Base-by-base conservation (phyloP, 176 grass and related monocot species). In the Oryza brachyantha region DNA sequence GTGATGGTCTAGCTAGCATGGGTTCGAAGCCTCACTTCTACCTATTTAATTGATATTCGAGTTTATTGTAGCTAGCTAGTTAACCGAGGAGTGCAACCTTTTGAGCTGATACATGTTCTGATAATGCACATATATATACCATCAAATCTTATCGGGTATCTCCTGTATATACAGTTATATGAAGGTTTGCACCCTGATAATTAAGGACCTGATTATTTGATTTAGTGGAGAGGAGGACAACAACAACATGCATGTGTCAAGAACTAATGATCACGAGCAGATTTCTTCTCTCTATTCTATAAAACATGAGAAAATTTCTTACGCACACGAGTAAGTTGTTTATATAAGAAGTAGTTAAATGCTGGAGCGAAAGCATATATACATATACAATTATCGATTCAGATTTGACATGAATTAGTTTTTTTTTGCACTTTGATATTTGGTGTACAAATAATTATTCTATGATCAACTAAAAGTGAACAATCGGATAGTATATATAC, bases 201-300 rank as follows among this genome's bases (percentile, higher is more conserved):
- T 69, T 42, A 43, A 14, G 41, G 41, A 61, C 64, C 35, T 37
- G 19, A 70, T 61, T 14, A 70, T 77, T 45, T 77, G 36, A 61
- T 77, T 46, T 77, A 22, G 74, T 16, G 29, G 22, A 38, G 7
- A 84, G 4, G 31, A 84, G 58, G 24, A 57, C 32, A 41, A 11
- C 45, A 40, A 8, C 25, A 22, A 24, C 28, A 84, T 61, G 81
- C 28, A 84, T 61, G 81, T 68, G 55, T 66, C 67, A 43, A 68
- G 19, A 28, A 68, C 63, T 55, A 57, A 27, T 69, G 37, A 67
- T 43, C n/a, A 70, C 4, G 73, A 64, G 13, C 41, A 24, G 19
- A 66, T 45, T 65, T 52, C 74, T 13, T 64, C 27, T 64, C 27
- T 64, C 31, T 64, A 45, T 64, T 75, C 24, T 60, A 62, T 11